Evolutionary conservation across 2,329 filamentous ascomycete genomes (phyloP), one percentile per base, ranked within the genome.

Genomic region (Cordyceps fumosorosea): DNA sequence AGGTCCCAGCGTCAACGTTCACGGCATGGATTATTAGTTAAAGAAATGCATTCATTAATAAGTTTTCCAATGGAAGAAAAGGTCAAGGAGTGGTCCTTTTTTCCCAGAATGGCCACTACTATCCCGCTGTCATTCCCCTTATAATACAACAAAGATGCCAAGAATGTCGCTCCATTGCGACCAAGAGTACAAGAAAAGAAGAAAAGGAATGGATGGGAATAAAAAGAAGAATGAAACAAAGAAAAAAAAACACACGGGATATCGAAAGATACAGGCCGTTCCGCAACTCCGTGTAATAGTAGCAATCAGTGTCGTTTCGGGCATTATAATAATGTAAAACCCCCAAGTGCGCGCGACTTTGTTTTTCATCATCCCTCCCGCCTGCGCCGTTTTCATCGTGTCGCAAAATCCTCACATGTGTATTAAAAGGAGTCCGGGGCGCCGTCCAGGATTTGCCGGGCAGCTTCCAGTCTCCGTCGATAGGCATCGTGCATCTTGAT

Each of bases 391-490:
- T 52, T 34, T 50, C 20, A 22, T 55, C 44, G 12, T 55, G 29
- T 55, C 26, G 29, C 50, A 34, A 37, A 48, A 50, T 26, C n/a
- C 29, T n/a, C 14, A 29, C 26, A 14, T 26, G 5, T 32, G 6
- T 1, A 48, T 47, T 52, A 63, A 7, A 62, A 58, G 10, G 62
- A 65, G 64, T 59, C 68, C 53, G 54, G 40, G 16, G 86, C 76
- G 5, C 90, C 90, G 66, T 93, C 90, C 34, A 96, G 78, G 3
- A 90, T 82, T 58, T 84, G 81, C 64, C 87, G 85, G 5, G 91
- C 92, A 58, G 86, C 84, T 66, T 96, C 90, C 56, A 96, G 81
- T 66, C 89, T 81, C 65, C 89, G 79, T 64, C 91, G 80, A 73
- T 89, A 86, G 63, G 88, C 79, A 60, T 64, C 86, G 80, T 56